Conservation (phyloP, 371 early-diverging fungal species). For the Mucor ambiguus region DNA sequence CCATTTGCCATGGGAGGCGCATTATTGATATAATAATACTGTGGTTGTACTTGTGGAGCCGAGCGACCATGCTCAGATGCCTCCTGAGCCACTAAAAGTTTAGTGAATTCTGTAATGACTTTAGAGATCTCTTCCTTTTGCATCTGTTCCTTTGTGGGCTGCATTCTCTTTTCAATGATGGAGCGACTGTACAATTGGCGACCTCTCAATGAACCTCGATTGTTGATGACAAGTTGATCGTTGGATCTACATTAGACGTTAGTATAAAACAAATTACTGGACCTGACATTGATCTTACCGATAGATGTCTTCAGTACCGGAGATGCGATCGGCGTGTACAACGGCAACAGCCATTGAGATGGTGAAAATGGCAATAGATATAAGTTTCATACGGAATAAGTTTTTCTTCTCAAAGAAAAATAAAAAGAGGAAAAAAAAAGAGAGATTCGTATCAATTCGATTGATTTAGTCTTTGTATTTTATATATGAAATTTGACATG, state of each 20-base stretch:
- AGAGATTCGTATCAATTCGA: neutral
- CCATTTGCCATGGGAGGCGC: neutral
- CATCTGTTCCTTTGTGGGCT: neutral
- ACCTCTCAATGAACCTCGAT: neutral
- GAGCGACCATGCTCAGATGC: neutral
- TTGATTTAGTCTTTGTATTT: neutral
- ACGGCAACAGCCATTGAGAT: conserved; percentile 12
- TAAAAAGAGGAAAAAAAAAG: neutral
- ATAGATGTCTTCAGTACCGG: neutral
- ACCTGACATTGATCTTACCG: neutral
- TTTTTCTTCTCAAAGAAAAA: neutral
- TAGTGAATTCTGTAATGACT: conserved; percentile 1
- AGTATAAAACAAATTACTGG: neutral
- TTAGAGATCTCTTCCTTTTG: conserved; percentile 3
- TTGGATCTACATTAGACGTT: neutral
- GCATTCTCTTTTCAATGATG: conserved; percentile 6
- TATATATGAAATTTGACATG: conserved; percentile 7
- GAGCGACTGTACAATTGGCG: conserved; percentile 3
- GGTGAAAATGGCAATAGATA: conserved; percentile 7
- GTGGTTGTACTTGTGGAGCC: conserved; percentile 5
- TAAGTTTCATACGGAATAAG: conserved; percentile 10
- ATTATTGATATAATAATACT: conserved; percentile 1
- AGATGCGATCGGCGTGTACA: conserved; percentile 2
- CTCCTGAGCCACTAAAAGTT: conserved; percentile 1
- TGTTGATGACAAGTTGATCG: neutral